phyloP scores from a whole-genome alignment of 2,329 filamentous ascomycete genomes.

The Fusarium pininemorale region DNA sequence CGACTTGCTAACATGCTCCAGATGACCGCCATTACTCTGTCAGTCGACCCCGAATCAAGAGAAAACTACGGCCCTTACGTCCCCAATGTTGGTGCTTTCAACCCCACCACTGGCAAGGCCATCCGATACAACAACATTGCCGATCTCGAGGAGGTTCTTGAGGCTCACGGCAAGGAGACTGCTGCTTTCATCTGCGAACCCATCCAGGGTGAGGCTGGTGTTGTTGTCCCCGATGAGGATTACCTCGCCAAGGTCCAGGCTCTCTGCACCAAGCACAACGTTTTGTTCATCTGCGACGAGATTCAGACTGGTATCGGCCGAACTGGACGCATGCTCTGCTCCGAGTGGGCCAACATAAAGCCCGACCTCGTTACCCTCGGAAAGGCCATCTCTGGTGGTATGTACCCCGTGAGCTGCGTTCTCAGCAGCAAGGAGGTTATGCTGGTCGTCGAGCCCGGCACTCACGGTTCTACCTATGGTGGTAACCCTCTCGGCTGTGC shows the following conservation, averaged over 20 bases:
- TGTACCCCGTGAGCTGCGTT: conserved; percentile 98
- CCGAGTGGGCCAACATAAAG: conserved; percentile 94
- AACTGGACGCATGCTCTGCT: conserved; percentile 92
- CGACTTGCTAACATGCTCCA: conserved; percentile 45
- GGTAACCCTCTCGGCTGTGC: conserved; percentile 96
- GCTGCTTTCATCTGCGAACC: conserved; percentile 36
- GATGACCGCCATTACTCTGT: conserved; percentile 96
- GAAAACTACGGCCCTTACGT: conserved; percentile 98
- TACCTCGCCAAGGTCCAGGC: conserved; percentile 84
- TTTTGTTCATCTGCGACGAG: conserved; percentile 96
- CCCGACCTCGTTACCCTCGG: conserved; percentile 94
- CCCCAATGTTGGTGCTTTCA: conserved; percentile 80
- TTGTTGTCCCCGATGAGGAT: conserved; percentile 83
- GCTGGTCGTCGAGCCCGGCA: conserved; percentile 95
- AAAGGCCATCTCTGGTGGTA: conserved; percentile 97
- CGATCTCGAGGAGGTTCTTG: conserved; percentile 34
- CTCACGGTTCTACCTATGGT: conserved; percentile 97
- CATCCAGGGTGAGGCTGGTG: conserved; percentile 87
- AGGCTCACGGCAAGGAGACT: conserved; percentile 31
- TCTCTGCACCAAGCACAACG: conserved; percentile 94
- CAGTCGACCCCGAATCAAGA: conserved; percentile 92
- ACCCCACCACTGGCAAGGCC: conserved; percentile 30
- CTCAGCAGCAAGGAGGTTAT: conserved; percentile 90
- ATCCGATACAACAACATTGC: conserved; percentile 36
- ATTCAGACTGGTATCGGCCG: conserved; percentile 98